Conservation (phyloP, 2,329 filamentous ascomycete genomes). For the Xylaria sp. region DNA sequence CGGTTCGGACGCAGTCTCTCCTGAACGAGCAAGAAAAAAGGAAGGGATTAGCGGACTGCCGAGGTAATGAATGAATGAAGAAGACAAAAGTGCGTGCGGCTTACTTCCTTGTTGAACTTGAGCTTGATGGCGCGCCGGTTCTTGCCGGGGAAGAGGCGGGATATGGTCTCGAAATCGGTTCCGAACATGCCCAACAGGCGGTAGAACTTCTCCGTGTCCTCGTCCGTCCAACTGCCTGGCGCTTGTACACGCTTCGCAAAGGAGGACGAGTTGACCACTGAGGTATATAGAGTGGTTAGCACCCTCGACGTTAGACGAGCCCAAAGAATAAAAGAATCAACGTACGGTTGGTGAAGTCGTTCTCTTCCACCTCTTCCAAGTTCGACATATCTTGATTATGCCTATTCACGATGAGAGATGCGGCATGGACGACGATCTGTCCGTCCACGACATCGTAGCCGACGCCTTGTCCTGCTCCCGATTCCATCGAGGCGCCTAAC, state of each 20-base stretch:
- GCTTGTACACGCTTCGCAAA: conserved; percentile 72
- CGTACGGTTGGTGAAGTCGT: conserved; percentile 74
- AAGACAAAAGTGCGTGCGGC: no score
- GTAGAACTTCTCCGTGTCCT: conserved; percentile 80
- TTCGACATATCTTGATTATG: conserved; percentile 63
- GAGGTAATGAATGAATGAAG: not conserved
- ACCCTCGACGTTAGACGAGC: not conserved
- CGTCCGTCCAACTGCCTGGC: conserved; percentile 74
- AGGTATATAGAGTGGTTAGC: conserved; percentile 8
- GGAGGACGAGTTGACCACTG: conserved; percentile 68
- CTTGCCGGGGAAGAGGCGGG: conserved; percentile 77
- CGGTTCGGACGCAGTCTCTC: conserved; percentile 72
- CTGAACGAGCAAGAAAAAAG: conserved; percentile 24
- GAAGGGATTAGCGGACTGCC: not conserved
- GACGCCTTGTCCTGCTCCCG: conserved; percentile 46
- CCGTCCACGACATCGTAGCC: conserved; percentile 72
- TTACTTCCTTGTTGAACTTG: conserved; percentile 78
- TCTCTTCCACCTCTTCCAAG: conserved; percentile 75
- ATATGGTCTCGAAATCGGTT: conserved; percentile 84
- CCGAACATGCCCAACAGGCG: conserved; percentile 79
- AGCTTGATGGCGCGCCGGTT: conserved; percentile 80
- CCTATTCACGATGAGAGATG: conserved; percentile 73
- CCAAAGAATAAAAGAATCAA: not conserved
- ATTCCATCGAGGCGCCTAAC: conserved; percentile 41
- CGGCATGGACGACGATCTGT: conserved; percentile 75